These are phyloP conservation scores for Fusarium avenaceum DNA, from an alignment of 2,329 filamentous ascomycete genomes.

Conservation along the genomic window DNA sequence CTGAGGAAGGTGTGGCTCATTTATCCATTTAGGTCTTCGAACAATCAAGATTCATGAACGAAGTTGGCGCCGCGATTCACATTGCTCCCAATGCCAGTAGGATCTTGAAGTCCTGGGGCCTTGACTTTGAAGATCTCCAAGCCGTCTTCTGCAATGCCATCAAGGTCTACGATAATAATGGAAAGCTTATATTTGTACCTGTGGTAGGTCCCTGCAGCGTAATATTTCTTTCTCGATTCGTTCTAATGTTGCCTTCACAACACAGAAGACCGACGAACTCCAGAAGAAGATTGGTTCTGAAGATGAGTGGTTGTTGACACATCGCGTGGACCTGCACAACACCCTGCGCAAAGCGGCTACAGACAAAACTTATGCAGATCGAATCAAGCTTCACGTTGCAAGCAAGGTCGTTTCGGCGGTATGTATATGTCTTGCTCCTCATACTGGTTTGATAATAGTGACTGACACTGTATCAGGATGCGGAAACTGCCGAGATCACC, in stretches of 20 bases:
- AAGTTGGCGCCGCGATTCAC: conserved; percentile 19
- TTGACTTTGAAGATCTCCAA: conserved; percentile 10
- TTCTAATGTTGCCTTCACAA: no score
- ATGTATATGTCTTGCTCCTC: not conserved
- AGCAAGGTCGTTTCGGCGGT: conserved; percentile 2
- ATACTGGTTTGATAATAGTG: not conserved
- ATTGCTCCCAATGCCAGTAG: conserved; percentile 19
- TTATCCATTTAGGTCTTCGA: conserved; percentile 1
- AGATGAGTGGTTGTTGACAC: conserved; percentile 11
- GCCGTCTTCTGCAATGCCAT: conserved; percentile 18
- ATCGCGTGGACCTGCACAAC: conserved; percentile 14
- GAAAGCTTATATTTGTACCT: not conserved
- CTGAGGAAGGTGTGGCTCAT: not conserved
- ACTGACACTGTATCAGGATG: not conserved
- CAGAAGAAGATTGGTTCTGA: conserved; percentile 6
- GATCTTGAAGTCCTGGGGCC: conserved; percentile 10
- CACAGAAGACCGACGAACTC: not conserved
- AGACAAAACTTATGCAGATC: not conserved
- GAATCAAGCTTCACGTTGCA: conserved; percentile 1
- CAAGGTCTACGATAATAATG: conserved; percentile 13
- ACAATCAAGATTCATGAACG: conserved; percentile 19
- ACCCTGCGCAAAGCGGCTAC: conserved; percentile 1
- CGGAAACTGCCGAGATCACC: conserved; percentile 9
- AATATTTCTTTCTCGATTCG: no score
- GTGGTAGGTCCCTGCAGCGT: not conserved